A percentile compares a stretch with the other conserved stretches of the same genome.
These are phyloP conservation scores for Fusarium lyarnte DNA, from an alignment of 2,329 filamentous ascomycete genomes.

Conservation along the genomic window DNA sequence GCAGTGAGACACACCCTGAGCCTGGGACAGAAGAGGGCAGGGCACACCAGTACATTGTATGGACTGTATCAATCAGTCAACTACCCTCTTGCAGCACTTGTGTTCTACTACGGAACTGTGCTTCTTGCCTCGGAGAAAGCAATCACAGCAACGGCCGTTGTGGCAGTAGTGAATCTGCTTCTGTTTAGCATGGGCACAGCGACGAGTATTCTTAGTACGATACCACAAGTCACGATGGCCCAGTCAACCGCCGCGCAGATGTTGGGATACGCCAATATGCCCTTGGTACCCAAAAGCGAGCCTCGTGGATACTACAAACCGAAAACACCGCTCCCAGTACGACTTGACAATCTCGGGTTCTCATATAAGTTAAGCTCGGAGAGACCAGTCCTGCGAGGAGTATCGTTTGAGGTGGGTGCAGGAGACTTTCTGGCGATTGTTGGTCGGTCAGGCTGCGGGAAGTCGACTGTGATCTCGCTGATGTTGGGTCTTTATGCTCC, in stretches of 20 bases:
- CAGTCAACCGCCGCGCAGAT: conserved; percentile 78
- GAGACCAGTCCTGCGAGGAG: conserved; percentile 64
- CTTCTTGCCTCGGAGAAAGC: conserved; percentile 63
- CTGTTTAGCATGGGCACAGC: conserved; percentile 84
- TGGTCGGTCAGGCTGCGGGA: conserved; percentile 87
- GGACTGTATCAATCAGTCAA: conserved; percentile 80
- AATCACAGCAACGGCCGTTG: conserved; percentile 65
- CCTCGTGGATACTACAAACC: conserved; percentile 53
- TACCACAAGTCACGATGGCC: conserved; percentile 83
- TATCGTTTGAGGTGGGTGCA: conserved; percentile 72
- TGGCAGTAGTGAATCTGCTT: conserved; percentile 82
- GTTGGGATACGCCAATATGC: conserved; percentile 73
- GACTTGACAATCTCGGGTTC: conserved; percentile 68
- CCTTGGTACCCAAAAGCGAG: conserved; percentile 65
- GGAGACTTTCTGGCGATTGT: conserved; percentile 81
- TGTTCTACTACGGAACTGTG: conserved; percentile 83
- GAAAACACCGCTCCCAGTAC: conserved; percentile 55
- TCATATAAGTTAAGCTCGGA: conserved; percentile 71
- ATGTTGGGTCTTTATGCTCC: conserved; percentile 76
- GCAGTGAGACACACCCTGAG: conserved; percentile 63
- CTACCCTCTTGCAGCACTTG: conserved; percentile 77
- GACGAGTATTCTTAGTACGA: conserved; percentile 73
- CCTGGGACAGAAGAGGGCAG: conserved; percentile 72
- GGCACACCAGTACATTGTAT: conserved; percentile 75
- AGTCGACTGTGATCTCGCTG: conserved; percentile 82